These are phyloP conservation scores for Diaporthe eres DNA, from an alignment of 2,329 filamentous ascomycete species.

Conservation along the genomic window DNA sequence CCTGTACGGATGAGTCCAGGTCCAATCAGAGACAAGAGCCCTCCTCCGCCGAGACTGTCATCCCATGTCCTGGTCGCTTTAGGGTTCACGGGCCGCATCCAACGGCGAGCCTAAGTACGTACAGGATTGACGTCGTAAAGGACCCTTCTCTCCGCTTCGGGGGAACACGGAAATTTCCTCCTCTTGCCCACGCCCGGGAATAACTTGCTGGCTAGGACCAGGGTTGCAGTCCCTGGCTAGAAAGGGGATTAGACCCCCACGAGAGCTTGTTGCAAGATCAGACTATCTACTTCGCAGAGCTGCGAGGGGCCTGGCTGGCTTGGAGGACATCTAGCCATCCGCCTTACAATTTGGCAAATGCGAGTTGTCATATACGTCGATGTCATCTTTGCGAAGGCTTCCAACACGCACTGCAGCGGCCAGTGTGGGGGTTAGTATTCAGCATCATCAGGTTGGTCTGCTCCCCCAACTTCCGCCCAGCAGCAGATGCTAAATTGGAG, in stretches of 20 bases:
- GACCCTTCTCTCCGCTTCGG: not conserved
- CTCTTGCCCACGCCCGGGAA: not conserved
- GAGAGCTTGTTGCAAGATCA: not conserved
- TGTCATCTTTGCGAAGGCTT: not conserved
- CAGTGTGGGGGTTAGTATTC: not conserved
- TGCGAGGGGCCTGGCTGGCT: not conserved
- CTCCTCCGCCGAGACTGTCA: not conserved
- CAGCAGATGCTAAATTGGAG: not conserved
- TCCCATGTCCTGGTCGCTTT: not conserved
- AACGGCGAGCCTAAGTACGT: not conserved
- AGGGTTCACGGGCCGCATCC: constrained; percentile 10
- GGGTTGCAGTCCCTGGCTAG: not conserved
- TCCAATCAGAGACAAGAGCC: not conserved
- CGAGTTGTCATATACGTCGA: not conserved
- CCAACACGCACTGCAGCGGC: not conserved
- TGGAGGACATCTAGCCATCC: not conserved
- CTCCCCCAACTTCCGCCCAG: too few relatives aligned
- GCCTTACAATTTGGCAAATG: not conserved
- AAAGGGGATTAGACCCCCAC: not conserved
- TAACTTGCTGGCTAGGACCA: not conserved
- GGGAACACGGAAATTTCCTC: not conserved
- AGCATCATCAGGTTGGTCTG: not conserved
- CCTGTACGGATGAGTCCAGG: not conserved
- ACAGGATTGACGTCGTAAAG: not conserved
- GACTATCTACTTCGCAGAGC: not conserved